phyloP scores from a whole-genome alignment of 306 rosid genomes.

The Prunus dulcis region DNA sequence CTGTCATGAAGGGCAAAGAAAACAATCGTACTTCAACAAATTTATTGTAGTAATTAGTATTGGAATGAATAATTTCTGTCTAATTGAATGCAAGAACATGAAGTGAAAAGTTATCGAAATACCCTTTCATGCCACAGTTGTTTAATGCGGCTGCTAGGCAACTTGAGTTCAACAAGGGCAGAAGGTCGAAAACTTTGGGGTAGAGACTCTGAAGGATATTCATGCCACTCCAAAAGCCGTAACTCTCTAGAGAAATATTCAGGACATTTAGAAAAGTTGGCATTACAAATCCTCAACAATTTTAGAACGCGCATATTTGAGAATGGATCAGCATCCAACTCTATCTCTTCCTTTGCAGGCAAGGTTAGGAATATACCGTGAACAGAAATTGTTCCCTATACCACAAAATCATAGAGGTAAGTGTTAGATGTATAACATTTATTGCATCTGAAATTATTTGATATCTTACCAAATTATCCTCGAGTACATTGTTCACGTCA shows the following conservation, averaged over 20 bases:
- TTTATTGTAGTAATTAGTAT: no score
- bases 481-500: no score
- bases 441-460: no score
- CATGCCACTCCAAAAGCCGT: slow-evolving; percentile 20
- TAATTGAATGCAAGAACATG: no score
- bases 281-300: slow-evolving; percentile 10
- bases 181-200: background rate
- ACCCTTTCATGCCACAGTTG: background rate
- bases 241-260: background rate
- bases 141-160: slow-evolving; percentile 14
- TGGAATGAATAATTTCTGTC: no score
- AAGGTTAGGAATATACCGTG: slow-evolving; percentile 13
- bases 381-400: slow-evolving; percentile 16
- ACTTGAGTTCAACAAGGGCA: background rate
- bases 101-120: background rate
- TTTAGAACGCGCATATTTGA: background rate
- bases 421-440: background rate
- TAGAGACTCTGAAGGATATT: background rate
- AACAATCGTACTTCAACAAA: no score
- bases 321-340: slow-evolving; percentile 2
- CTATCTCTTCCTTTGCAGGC: background rate
- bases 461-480: no score
- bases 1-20: background rate
- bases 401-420: background rate
- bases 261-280: background rate